Percentiles rank a stretch among this genome's conserved stretches.
These are phyloP conservation scores for Talaromyces borbonicus DNA, from an alignment of 495 filamentous ascomycete genomes.

Conservation along the genomic window DNA sequence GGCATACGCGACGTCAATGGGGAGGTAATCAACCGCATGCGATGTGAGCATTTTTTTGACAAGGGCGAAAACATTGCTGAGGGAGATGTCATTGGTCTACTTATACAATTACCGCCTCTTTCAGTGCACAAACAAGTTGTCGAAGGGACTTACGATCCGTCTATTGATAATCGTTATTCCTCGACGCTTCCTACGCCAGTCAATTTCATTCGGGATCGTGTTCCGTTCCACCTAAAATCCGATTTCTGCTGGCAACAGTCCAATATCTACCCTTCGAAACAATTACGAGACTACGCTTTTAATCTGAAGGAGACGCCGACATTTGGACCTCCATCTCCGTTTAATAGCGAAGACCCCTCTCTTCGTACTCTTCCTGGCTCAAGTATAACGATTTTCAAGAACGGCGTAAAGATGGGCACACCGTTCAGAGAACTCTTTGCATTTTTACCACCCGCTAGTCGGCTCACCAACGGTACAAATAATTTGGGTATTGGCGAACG, in stretches of 20 bases:
- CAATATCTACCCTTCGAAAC: slow-evolving; percentile 80
- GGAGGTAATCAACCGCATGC: slow-evolving; percentile 87
- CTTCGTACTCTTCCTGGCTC: slow-evolving; percentile 80
- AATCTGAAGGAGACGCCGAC: slow-evolving; percentile 38
- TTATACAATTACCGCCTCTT: slow-evolving; percentile 82
- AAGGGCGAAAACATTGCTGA: slow-evolving; percentile 59
- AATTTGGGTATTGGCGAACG: slow-evolving; percentile 70
- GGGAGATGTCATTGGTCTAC: slow-evolving; percentile 91
- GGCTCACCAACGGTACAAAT: slow-evolving; percentile 40
- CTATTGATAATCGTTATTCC: slow-evolving; percentile 44
- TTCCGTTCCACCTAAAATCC: slow-evolving; percentile 86
- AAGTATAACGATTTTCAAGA: slow-evolving; percentile 82
- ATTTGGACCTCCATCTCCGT: slow-evolving; percentile 44
- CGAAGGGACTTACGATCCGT: slow-evolving; percentile 75
- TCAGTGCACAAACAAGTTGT: slow-evolving; percentile 80
- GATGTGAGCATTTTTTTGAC: slow-evolving; percentile 79
- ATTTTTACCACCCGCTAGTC: slow-evolving; percentile 86
- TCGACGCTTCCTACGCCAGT: slow-evolving; percentile 22
- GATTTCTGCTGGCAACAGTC: slow-evolving; percentile 93
- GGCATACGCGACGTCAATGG: slow-evolving; percentile 81
- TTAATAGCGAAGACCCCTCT: slow-evolving; percentile 58
- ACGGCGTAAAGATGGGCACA: slow-evolving; percentile 75
- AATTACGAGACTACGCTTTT: slow-evolving; percentile 63
- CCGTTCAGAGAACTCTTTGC: slow-evolving; percentile 82
- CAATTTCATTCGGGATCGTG: slow-evolving; percentile 87